Evolutionary conservation across 345 rosid genomes (phyloP), one percentile per base, ranked within the genome.

Genomic region (Aurinia saxatilis): DNA sequence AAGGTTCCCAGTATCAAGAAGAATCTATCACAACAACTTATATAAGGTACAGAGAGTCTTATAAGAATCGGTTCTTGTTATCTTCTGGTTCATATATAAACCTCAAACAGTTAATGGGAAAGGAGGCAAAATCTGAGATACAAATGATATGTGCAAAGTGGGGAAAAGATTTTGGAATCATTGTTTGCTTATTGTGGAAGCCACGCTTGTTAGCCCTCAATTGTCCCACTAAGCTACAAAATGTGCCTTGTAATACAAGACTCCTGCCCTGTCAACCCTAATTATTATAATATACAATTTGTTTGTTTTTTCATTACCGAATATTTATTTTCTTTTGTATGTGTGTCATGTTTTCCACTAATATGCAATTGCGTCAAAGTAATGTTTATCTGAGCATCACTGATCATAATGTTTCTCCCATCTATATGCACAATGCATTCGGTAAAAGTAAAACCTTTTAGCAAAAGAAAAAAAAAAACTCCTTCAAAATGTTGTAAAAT

Each of bases 1-100:
- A n/a, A n/a, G n/a, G n/a, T n/a, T n/a, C n/a, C n/a, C n/a, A n/a
- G 12, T 9, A 75, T 77, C 50, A 80, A 69, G 68, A 65, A 68
- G 77, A 58, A 73, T 56, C 71, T 66, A 19, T 66, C 78, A n/a
- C n/a, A n/a, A n/a, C n/a, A n/a, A n/a, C n/a, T n/a, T n/a, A n/a
- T n/a, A n/a, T n/a, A n/a, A n/a, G n/a, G n/a, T n/a, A n/a, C n/a
- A n/a, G n/a, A n/a, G n/a, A n/a, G n/a, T 21, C 25, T 21, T 21
- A 21, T 4, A 1, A 21, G 4, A 21, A 21, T 21, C 23, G 6
- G 36, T 10, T 42, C 47, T 44, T 47, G 42, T 25, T n/a, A 3
- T 45, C 21, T 25, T 45, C 7, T 15, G 39, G 31, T 60, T 60
- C 54, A n/a, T 16, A 25, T 21, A 36, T 5, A 33, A 34, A 46